Percentiles rank a stretch among this genome's conserved stretches.
phyloP scores from a whole-genome alignment of 1,284 basidiomycete species.

The Cryptococcus sp. region DNA sequence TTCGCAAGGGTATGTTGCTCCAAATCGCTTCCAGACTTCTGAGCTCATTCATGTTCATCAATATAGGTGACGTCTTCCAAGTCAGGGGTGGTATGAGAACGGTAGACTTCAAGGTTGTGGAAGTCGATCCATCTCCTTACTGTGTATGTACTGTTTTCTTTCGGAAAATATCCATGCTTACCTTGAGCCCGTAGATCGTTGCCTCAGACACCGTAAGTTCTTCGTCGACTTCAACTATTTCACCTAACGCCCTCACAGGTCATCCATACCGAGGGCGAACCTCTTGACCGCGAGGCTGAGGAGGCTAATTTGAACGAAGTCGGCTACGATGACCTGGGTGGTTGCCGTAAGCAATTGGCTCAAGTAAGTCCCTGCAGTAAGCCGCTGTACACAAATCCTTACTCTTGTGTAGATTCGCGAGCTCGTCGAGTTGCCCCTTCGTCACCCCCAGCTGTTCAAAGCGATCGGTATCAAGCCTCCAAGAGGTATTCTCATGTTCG shows the following conservation, averaged over 20 bases:
- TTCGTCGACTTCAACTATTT: background rate
- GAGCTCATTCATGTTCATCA: conserved; percentile 58
- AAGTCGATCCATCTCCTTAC: conserved; percentile 48
- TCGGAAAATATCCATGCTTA: conserved; percentile 2
- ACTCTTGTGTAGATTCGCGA: conserved; percentile 71
- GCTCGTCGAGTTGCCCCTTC: conserved; percentile 94
- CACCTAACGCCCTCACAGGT: conserved; percentile 61
- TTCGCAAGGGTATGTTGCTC: conserved; percentile 43
- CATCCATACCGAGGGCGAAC: conserved; percentile 87
- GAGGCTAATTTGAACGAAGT: conserved; percentile 96
- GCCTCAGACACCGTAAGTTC: conserved; percentile 43
- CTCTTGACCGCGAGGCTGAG: conserved; percentile 96
- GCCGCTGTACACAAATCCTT: background rate
- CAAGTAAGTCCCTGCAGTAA: conserved; percentile 57
- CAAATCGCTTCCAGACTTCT: background rate
- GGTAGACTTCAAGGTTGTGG: conserved; percentile 88
- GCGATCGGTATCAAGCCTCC: conserved; percentile 99
- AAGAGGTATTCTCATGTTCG: conserved; percentile 94
- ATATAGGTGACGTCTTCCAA: conserved; percentile 89
- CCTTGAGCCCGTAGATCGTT: conserved; percentile 35
- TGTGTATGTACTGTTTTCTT: conserved; percentile 31
- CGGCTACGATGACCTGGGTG: conserved; percentile 99
- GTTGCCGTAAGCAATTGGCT: conserved; percentile 98
- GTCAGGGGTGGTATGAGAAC: conserved; percentile 96
- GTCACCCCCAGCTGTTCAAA: conserved; percentile 99